Evolutionary conservation across 768 basidiomycete genomes (phyloP).

Genomic region (Psilocybe azurescens): DNA sequence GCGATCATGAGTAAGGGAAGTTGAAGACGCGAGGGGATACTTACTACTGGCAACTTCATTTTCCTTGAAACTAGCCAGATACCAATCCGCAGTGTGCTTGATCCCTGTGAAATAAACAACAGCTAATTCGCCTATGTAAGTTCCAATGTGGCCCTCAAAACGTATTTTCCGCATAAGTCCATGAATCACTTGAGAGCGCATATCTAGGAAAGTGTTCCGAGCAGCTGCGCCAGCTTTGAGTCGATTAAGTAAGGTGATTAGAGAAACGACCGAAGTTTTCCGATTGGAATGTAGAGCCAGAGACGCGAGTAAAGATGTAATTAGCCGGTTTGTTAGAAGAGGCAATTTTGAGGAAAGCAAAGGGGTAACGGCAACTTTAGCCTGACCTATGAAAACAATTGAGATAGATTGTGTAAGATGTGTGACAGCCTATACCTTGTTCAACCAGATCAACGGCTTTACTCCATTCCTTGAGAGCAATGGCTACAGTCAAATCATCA

Average conservation of each 20-base stretch:
- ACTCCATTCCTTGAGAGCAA: slow-evolving; percentile 88
- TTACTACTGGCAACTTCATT: slow-evolving; percentile 91
- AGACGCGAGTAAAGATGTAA: slow-evolving; percentile 70
- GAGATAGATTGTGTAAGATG: not conserved
- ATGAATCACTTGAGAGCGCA: slow-evolving; percentile 76
- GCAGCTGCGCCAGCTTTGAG: slow-evolving; percentile 82
- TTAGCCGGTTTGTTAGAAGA: slow-evolving; percentile 69
- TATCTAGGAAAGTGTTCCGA: slow-evolving; percentile 79
- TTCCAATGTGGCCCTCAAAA: slow-evolving; percentile 86
- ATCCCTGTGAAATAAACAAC: slow-evolving; percentile 93
- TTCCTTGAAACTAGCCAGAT: slow-evolving; percentile 92
- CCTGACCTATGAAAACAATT: slow-evolving; percentile 50
- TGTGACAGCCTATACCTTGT: slow-evolving; percentile 58
- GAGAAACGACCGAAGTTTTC: slow-evolving; percentile 72
- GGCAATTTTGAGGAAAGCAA: slow-evolving; percentile 63
- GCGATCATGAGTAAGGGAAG: not conserved
- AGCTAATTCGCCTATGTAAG: slow-evolving; percentile 87
- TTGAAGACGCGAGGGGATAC: slow-evolving; percentile 33
- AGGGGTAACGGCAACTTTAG: slow-evolving; percentile 62
- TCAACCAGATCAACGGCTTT: slow-evolving; percentile 86
- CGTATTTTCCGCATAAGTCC: slow-evolving; percentile 84
- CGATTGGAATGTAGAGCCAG: slow-evolving; percentile 79
- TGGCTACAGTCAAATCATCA: slow-evolving; percentile 90
- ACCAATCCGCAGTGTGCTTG: slow-evolving; percentile 99
- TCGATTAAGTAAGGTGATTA: slow-evolving; percentile 76